A percentile compares a stretch with the other conserved stretches of the same genome.
Conservation (phyloP, 2,329 filamentous ascomycete genomes). For the Raffaelea albimanens region DNA sequence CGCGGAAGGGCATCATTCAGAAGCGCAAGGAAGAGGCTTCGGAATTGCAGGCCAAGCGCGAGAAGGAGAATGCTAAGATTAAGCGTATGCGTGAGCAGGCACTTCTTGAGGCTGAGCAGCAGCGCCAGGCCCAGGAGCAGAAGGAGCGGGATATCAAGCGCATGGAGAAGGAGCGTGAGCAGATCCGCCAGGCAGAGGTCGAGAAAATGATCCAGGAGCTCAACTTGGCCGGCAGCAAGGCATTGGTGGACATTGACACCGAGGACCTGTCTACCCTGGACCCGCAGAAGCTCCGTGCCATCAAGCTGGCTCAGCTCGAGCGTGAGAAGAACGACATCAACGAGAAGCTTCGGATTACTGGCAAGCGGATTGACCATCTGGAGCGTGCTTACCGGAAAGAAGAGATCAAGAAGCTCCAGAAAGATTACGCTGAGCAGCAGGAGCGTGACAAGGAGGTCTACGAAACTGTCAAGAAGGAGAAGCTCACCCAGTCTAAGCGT, state of each 20-base stretch:
- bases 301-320: slow-evolving; percentile 93
- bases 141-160: slow-evolving; percentile 82
- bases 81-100: slow-evolving; percentile 82
- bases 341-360: slow-evolving; percentile 81
- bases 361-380: slow-evolving; percentile 92
- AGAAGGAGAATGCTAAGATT: slow-evolving; percentile 84
- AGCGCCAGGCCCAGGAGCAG: slow-evolving; percentile 85
- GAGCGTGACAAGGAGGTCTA: slow-evolving; percentile 71
- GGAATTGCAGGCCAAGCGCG: slow-evolving; percentile 75
- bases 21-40: slow-evolving; percentile 96
- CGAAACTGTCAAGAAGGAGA: slow-evolving; percentile 68
- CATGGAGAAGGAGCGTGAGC: slow-evolving; percentile 76
- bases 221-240: slow-evolving; percentile 70
- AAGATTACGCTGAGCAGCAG: slow-evolving; percentile 78
- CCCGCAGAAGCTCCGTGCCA: slow-evolving; percentile 78
- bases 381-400: slow-evolving; percentile 96
- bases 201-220: slow-evolving; percentile 89
- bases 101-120: slow-evolving; percentile 79
- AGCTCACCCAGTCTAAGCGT: slow-evolving; percentile 66
- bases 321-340: slow-evolving; percentile 96
- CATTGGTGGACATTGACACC: slow-evolving; percentile 57
- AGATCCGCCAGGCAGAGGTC: slow-evolving; percentile 84
- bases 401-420: slow-evolving; percentile 81
- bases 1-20: slow-evolving; percentile 82
- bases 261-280: slow-evolving; percentile 81